Evolutionary conservation across 306 rosid genomes (phyloP).

Genomic region (Prunus salicina): DNA sequence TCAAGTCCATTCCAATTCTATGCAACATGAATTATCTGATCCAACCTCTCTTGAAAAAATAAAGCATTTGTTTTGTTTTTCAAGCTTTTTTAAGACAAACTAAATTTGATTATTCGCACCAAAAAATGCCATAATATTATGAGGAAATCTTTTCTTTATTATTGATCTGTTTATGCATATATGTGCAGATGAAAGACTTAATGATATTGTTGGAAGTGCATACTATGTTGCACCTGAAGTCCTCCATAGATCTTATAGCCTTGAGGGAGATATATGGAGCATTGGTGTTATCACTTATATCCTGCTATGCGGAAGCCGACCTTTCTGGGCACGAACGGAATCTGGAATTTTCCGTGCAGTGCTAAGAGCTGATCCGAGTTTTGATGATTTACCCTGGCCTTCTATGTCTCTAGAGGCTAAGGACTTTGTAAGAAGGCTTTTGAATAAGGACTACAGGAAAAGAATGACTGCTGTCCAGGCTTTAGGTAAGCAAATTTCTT

Average conservation of each 20-base stretch:
- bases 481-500: slow-evolving; percentile 57
- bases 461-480: slow-evolving; percentile 98
- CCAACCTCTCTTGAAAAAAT: too few relatives aligned
- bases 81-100: background rate
- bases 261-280: slow-evolving; percentile 98
- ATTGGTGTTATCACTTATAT: slow-evolving; percentile 88
- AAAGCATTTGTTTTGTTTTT: background rate
- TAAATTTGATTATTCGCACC: background rate
- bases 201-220: slow-evolving; percentile 97
- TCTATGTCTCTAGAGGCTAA: slow-evolving; percentile 74
- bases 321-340: slow-evolving; percentile 95
- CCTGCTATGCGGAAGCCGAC: slow-evolving; percentile 89
- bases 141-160: slow-evolving; percentile 5
- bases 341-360: slow-evolving; percentile 96
- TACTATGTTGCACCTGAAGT: slow-evolving; percentile 98
- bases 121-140: background rate
- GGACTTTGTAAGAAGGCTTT: slow-evolving; percentile 92
- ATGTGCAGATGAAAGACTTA: slow-evolving; percentile 67
- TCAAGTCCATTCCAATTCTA: background rate
- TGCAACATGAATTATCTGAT: too few relatives aligned
- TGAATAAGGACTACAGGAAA: slow-evolving; percentile 94
- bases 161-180: slow-evolving; percentile 7
- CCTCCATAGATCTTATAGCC: slow-evolving; percentile 88
- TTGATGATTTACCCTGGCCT: slow-evolving; percentile 92
- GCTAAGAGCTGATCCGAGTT: slow-evolving; percentile 89